Evolutionary conservation across 2,329 filamentous ascomycete genomes (phyloP).

Genomic region (Xylaria sp.): DNA sequence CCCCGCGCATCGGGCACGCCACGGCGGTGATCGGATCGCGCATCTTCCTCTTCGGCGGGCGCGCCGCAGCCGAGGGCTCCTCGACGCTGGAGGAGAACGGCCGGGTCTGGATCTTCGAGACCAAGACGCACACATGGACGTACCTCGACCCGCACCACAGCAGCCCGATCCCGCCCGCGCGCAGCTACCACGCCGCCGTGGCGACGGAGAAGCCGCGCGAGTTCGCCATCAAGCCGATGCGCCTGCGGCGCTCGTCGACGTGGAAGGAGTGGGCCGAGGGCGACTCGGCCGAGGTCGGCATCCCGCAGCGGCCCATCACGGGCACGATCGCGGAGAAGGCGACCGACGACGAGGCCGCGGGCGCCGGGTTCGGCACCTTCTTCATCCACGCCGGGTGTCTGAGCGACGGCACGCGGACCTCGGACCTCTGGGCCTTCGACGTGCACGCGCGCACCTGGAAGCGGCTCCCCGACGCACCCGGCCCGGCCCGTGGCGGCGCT

Average conservation of each 20-base stretch:
- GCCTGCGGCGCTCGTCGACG: conserved; percentile 53
- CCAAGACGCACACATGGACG: conserved; percentile 71
- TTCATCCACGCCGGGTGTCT: conserved; percentile 83
- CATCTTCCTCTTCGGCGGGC: conserved; percentile 85
- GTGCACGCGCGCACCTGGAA: conserved; percentile 73
- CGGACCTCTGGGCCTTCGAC: conserved; percentile 84
- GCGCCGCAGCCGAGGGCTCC: conserved; percentile 70
- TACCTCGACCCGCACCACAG: conserved; percentile 67
- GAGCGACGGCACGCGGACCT: conserved; percentile 66
- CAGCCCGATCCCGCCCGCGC: conserved; percentile 66
- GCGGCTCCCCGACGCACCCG: conserved; percentile 73
- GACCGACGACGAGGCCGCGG: conserved; percentile 69
- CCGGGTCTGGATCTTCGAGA: conserved; percentile 80
- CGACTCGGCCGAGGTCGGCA: conserved; percentile 64
- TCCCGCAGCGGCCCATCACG: conserved; percentile 68
- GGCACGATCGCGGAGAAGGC: conserved; percentile 68
- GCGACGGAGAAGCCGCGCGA: conserved; percentile 67
- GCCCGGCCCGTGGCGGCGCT: conserved; percentile 72
- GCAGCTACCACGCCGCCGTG: conserved; percentile 76
- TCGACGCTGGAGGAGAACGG: conserved; percentile 78
- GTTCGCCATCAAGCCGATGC: conserved; percentile 53
- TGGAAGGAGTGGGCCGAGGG: conserved; percentile 69
- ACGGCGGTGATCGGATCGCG: conserved; percentile 73
- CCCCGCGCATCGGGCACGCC: conserved; percentile 78
- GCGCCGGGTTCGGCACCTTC: conserved; percentile 73